Evolutionary conservation across 2,329 filamentous ascomycete genomes (phyloP).

Genomic region (Paradendryphiella salina): DNA sequence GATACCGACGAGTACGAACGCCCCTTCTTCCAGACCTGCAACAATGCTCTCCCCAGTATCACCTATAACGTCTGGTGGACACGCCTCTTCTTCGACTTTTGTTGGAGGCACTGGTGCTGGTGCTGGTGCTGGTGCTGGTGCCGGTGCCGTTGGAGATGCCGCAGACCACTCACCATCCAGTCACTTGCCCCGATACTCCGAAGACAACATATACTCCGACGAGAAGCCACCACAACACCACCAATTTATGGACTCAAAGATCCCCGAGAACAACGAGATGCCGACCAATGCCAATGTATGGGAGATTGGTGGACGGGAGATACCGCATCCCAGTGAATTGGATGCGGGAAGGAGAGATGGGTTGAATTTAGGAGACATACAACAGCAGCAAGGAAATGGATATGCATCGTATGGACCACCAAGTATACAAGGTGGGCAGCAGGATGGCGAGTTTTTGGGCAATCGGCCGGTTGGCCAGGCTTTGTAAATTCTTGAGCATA

Average conservation of each 20-base stretch:
- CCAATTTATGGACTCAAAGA: neutral
- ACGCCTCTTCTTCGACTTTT: neutral
- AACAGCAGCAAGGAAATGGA: neutral
- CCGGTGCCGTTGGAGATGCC: no score
- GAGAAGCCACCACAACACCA: constrained; percentile 7
- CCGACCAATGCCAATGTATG: constrained; percentile 16
- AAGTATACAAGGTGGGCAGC: neutral
- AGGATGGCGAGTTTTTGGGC: constrained; percentile 1
- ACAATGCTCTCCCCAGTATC: constrained; percentile 4
- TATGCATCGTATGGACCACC: neutral
- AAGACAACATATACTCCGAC: neutral
- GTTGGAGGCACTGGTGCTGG: no score
- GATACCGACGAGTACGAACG: neutral
- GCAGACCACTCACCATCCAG: neutral
- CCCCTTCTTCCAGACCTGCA: neutral
- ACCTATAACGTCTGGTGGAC: neutral
- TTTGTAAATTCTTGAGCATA: neutral
- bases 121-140: no score
- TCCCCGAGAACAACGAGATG: constrained; percentile 10
- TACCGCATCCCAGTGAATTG: constrained; percentile 6
- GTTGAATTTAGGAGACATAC: neutral
- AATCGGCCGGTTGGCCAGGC: constrained; percentile 1
- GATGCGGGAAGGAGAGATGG: constrained; percentile 6
- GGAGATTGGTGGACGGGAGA: constrained; percentile 16
- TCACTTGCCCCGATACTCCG: neutral